Conservation (phyloP, 345 rosid species). For the Syzygium grande region DNA sequence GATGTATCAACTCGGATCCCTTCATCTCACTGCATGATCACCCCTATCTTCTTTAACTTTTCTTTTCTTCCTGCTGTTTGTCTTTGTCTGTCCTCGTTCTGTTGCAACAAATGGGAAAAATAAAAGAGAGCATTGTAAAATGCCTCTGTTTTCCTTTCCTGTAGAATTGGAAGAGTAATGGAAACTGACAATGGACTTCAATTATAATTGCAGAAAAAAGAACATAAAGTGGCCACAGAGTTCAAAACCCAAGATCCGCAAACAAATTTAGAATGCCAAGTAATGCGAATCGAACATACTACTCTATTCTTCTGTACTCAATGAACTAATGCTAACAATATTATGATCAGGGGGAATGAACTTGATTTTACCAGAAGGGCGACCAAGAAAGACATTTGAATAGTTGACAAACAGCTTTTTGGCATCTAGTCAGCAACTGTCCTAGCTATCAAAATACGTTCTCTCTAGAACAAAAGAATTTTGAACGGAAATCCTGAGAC, state of each 20-base stretch:
- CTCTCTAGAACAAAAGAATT: not conserved
- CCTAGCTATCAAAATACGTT: not conserved
- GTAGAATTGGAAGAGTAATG: not conserved
- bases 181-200: not conserved
- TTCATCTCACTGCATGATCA: not conserved
- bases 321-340: not conserved
- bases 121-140: too few relatives aligned
- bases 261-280: not conserved
- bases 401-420: not conserved
- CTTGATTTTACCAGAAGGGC: not conserved
- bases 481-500: not conserved
- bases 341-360: not conserved
- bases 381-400: not conserved
- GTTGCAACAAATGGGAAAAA: not conserved
- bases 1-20: not conserved
- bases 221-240: not conserved
- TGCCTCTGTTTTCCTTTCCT: not conserved
- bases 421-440: not conserved
- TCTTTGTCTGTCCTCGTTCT: not conserved
- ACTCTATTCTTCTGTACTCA: accelerated
- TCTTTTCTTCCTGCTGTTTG: not conserved
- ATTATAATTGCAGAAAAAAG: not conserved
- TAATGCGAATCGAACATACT: not conserved
- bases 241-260: not conserved
- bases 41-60: not conserved